A percentile compares a stretch with the other conserved stretches of the same genome.
Conservation (phyloP, 2,329 filamentous ascomycete genomes). For the Pyrenophora tritici-repentis region DNA sequence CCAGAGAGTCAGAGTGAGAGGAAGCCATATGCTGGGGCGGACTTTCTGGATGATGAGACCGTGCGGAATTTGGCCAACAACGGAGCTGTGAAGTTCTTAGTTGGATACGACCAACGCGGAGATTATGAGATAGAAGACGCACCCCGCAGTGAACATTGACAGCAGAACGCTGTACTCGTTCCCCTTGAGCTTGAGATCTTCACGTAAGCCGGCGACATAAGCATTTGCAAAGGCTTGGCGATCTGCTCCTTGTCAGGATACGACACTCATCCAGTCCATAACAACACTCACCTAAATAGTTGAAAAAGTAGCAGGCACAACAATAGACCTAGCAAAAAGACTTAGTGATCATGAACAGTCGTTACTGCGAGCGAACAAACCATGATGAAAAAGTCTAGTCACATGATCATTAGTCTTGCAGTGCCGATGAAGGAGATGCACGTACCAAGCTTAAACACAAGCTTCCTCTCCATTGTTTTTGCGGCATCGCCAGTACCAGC, state of each 20-base stretch:
- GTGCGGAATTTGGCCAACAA: conserved; percentile 31
- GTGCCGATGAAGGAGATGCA: background rate
- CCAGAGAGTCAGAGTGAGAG: conserved; percentile 29
- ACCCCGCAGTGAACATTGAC: conserved; percentile 31
- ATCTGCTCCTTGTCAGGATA: conserved; percentile 11
- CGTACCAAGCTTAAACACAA: conserved; percentile 11
- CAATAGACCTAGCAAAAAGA: conserved; percentile 20
- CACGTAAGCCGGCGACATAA: conserved; percentile 31
- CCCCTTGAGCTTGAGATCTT: conserved; percentile 29
- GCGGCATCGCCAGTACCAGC: background rate
- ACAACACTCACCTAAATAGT: conserved; percentile 28
- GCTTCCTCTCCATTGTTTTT: conserved; percentile 7
- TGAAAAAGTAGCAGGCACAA: conserved; percentile 35
- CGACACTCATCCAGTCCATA: background rate
- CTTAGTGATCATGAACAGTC: background rate
- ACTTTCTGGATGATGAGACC: conserved; percentile 31
- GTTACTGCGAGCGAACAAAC: background rate
- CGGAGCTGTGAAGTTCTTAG: conserved; percentile 13
- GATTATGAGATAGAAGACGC: background rate
- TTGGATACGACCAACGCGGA: background rate
- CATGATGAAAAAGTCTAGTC: conserved; percentile 7
- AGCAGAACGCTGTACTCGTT: conserved; percentile 31
- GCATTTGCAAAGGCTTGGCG: conserved; percentile 31
- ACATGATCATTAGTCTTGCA: background rate
- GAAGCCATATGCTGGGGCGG: conserved; percentile 30